Percentiles rank a stretch among this genome's conserved stretches.
Evolutionary conservation across 331 rosid species (phyloP).

Genomic region (Cydonia oblonga): DNA sequence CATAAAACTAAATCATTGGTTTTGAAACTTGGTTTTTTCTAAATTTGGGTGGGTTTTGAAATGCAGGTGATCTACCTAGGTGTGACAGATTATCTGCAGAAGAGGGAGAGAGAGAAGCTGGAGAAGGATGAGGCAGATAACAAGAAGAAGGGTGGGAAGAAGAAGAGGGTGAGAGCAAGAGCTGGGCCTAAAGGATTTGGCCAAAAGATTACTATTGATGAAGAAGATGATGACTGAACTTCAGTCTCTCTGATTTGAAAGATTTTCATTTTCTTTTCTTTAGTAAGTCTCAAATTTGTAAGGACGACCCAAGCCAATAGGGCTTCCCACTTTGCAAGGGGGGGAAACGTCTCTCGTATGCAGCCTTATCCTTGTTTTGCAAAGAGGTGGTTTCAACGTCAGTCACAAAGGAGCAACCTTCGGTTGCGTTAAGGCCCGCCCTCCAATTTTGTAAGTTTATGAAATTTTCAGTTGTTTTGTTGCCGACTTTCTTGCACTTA

Average conservation of each 20-base stretch:
- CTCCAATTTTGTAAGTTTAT: background rate
- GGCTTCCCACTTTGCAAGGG: too few species aligned
- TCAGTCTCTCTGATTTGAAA: background rate
- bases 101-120: constrained; percentile 75
- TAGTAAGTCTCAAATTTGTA: background rate
- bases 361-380: too few species aligned
- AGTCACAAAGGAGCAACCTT: too few species aligned
- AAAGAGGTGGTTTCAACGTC: too few species aligned
- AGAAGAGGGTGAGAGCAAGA: constrained; percentile 43
- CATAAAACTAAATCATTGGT: too few species aligned
- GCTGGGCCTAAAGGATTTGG: constrained; percentile 80
- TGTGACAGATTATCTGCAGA: constrained; percentile 73
- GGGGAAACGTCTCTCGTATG: too few species aligned
- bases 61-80: constrained; percentile 68
- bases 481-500: background rate
- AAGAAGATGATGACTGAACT: constrained; percentile 18
- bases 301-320: too few species aligned
- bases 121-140: constrained; percentile 59
- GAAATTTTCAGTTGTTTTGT: background rate
- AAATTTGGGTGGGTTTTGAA: background rate
- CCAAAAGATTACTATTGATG: constrained; percentile 32
- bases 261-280: background rate
- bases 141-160: constrained; percentile 35
- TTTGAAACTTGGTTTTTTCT: background rate
- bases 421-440: too few species aligned